A percentile compares a stretch with the other conserved stretches of the same genome.
These are phyloP conservation scores for Phytopythium chamaehyphon DNA, from an alignment of 352 stramenopile genomes.

Conservation along the genomic window DNA sequence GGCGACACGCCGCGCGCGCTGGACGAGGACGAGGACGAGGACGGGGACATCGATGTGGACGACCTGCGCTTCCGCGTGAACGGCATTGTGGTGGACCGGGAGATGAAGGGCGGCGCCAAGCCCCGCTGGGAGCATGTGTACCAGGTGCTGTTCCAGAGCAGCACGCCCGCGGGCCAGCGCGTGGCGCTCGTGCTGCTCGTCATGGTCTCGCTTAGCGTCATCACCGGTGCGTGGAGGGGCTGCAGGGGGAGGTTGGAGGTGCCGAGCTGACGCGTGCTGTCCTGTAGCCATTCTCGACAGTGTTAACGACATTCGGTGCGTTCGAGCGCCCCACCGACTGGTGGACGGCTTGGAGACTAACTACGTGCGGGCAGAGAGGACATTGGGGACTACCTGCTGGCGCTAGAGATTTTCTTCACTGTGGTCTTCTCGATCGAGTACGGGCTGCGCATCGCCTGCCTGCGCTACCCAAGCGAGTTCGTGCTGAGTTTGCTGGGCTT, in stretches of 20 bases:
- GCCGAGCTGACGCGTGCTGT: background rate
- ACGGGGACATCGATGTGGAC: constrained; percentile 6
- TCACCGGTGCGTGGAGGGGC: constrained; percentile 28
- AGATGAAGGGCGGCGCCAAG: constrained; percentile 64
- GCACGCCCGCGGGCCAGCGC: constrained; percentile 57
- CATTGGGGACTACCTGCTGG: constrained; percentile 59
- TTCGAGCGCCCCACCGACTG: background rate
- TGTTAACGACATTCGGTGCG: constrained; percentile 60
- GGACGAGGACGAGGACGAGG: constrained; percentile 1
- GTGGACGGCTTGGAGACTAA: background rate
- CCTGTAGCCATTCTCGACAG: constrained; percentile 61
- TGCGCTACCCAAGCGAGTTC: constrained; percentile 58
- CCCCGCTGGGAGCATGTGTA: constrained; percentile 66
- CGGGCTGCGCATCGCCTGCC: constrained; percentile 52
- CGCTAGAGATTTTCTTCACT: constrained; percentile 75
- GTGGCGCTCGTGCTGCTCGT: constrained; percentile 65
- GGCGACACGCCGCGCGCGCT: constrained; percentile 1
- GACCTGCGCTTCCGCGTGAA: constrained; percentile 70
- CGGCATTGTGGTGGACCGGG: constrained; percentile 65
- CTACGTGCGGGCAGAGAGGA: constrained; percentile 27
- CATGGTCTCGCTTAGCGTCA: constrained; percentile 67
- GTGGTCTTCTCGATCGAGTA: constrained; percentile 83
- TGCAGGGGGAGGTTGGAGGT: too few species aligned
- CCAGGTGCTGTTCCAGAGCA: constrained; percentile 70
- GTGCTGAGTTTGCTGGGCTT: constrained; percentile 68